phyloP scores from a whole-genome alignment of 495 filamentous ascomycete species.

The Talaromyces nanjingensis region DNA sequence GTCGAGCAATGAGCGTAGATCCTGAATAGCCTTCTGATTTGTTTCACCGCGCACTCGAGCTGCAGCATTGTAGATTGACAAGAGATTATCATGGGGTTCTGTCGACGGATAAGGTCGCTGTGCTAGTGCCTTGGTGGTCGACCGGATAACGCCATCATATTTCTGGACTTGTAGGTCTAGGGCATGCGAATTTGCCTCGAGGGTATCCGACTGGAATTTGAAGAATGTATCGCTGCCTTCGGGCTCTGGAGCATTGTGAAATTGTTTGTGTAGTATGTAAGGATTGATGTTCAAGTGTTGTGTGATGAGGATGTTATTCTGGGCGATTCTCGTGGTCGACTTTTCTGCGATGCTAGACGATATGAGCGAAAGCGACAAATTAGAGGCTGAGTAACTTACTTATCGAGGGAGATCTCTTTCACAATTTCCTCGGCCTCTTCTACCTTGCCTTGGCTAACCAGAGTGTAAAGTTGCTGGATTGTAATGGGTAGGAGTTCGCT shows the following conservation, averaged over 20 bases:
- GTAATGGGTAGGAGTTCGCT: constrained; percentile 78
- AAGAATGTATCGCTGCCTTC: constrained; percentile 68
- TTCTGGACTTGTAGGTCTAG: constrained; percentile 76
- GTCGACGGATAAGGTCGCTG: constrained; percentile 46
- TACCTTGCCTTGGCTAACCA: constrained; percentile 62
- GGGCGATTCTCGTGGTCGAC: constrained; percentile 69
- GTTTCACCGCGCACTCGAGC: constrained; percentile 58
- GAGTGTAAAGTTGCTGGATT: constrained; percentile 79
- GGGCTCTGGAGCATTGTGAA: constrained; percentile 50
- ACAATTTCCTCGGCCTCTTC: constrained; percentile 66
- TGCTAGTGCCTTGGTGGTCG: constrained; percentile 53
- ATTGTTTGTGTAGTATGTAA: constrained; percentile 63
- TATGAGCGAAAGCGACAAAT: constrained; percentile 14
- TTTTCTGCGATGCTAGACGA: constrained; percentile 62
- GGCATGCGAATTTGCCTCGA: constrained; percentile 62
- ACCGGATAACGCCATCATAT: constrained; percentile 60
- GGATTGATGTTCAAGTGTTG: constrained; percentile 59
- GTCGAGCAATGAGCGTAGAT: constrained; percentile 67
- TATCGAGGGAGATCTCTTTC: constrained; percentile 53
- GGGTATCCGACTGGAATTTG: constrained; percentile 60
- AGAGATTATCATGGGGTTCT: constrained; percentile 50
- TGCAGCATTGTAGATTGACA: constrained; percentile 76
- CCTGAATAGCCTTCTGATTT: constrained; percentile 63
- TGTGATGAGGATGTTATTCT: constrained; percentile 66
- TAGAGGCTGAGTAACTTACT: constrained; percentile 39